A percentile compares a stretch with the other conserved stretches of the same genome.
These are phyloP conservation scores for Fallopia convolvulus DNA, from an alignment of 148 eudicot genomes.

Conservation along the genomic window DNA sequence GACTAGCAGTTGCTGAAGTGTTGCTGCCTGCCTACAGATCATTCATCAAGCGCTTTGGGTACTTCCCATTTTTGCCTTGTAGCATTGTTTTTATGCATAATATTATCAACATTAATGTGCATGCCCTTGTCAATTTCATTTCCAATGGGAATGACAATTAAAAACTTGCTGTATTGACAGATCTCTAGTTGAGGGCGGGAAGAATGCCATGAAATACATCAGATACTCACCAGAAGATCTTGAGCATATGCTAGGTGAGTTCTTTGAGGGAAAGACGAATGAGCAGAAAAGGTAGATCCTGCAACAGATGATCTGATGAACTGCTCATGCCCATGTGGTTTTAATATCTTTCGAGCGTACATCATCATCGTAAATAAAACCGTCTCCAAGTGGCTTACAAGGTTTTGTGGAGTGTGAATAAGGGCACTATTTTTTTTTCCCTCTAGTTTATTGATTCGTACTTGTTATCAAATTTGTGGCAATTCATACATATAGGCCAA, in stretches of 20 bases:
- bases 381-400: background rate
- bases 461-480: background rate
- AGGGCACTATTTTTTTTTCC: background rate
- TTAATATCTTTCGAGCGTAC: background rate
- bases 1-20: conserved; percentile 95
- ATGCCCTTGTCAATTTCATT: background rate
- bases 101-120: background rate
- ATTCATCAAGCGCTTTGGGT: conserved; percentile 94
- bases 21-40: conserved; percentile 93
- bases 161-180: conserved; percentile 23
- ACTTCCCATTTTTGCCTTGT: background rate
- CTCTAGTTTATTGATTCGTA: background rate
- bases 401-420: conserved; percentile 9
- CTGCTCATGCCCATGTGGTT: background rate
- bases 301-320: background rate
- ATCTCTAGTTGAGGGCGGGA: conserved; percentile 75
- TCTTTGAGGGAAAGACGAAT: conserved; percentile 76
- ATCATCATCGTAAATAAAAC: background rate
- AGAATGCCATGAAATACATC: conserved; percentile 86
- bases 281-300: conserved; percentile 35
- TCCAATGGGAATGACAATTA: background rate
- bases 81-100: conserved; percentile 7
- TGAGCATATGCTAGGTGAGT: conserved; percentile 92
- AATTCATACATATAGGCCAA: background rate
- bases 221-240: conserved; percentile 84